These are phyloP conservation scores for Polyplosphaeria fusca DNA, from an alignment of 495 filamentous ascomycete genomes.

Conservation along the genomic window DNA sequence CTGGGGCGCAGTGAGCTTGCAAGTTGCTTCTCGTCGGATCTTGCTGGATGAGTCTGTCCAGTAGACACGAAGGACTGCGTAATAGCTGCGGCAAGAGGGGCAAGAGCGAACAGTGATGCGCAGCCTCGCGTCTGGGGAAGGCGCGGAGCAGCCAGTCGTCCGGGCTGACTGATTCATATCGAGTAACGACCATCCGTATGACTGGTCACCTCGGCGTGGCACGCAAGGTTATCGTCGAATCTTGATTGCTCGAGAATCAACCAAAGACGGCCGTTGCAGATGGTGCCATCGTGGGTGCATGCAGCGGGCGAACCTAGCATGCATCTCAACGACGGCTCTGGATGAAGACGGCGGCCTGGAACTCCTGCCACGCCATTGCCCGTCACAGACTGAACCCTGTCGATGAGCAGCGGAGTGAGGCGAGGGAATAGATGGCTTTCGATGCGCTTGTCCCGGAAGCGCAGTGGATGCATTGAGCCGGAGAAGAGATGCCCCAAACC, in stretches of 20 bases:
- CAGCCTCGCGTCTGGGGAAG: background rate
- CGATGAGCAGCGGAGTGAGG: background rate
- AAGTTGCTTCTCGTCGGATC: too few relatives aligned
- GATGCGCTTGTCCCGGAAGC: too few relatives aligned
- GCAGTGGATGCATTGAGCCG: too few relatives aligned
- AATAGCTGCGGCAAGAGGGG: too few relatives aligned
- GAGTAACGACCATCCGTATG: conserved; percentile 17
- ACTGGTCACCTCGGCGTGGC: background rate
- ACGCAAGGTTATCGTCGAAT: conserved; percentile 24
- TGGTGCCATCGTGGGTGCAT: conserved; percentile 20
- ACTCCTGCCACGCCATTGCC: too few relatives aligned
- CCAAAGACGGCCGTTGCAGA: conserved; percentile 15
- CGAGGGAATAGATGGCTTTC: background rate
- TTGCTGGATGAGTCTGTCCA: too few relatives aligned
- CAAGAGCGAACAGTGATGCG: too few relatives aligned
- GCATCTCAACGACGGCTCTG: too few relatives aligned
- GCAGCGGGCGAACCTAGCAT: background rate
- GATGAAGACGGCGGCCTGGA: too few relatives aligned
- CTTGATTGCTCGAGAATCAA: conserved; percentile 18
- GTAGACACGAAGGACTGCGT: too few relatives aligned
- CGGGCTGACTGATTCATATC: conserved; percentile 25
- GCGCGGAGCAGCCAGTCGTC: background rate
- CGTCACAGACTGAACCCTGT: background rate
- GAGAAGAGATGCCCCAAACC: too few relatives aligned
- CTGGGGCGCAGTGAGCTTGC: too few relatives aligned